Conservation (phyloP, 768 basidiomycete species). For the Phlegmacium glaucopus region DNA sequence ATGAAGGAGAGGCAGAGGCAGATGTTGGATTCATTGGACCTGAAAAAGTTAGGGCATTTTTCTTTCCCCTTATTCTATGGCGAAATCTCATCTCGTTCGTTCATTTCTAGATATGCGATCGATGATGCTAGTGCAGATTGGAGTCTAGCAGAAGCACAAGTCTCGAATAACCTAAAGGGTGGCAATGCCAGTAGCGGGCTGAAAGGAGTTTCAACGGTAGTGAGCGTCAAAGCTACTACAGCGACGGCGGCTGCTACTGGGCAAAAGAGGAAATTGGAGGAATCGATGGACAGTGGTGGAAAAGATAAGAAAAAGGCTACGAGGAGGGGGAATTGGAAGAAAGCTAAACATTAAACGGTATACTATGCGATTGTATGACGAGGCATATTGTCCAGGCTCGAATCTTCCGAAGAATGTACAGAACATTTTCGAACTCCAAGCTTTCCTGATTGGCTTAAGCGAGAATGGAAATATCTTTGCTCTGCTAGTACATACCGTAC, state of each 20-base stretch:
- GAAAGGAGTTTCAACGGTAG: constrained; percentile 53
- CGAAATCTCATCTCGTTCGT: constrained; percentile 10
- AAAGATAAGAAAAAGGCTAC: constrained; percentile 42
- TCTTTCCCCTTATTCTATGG: constrained; percentile 8
- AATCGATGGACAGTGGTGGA: constrained; percentile 17
- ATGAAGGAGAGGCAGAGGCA: constrained; percentile 77
- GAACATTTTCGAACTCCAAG: no score
- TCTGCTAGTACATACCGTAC: no score
- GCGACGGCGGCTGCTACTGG: constrained; percentile 22
- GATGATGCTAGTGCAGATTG: constrained; percentile 70
- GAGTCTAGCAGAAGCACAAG: constrained; percentile 70
- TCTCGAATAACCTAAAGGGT: constrained; percentile 30
- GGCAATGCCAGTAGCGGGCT: constrained; percentile 20
- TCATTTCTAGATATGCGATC: constrained; percentile 62
- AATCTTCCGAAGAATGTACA: no score
- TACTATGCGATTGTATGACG: no score
- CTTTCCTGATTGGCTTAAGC: no score
- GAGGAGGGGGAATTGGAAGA: constrained; percentile 44
- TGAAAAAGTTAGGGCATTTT: constrained; percentile 68
- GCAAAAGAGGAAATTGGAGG: constrained; percentile 59
- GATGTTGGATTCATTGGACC: constrained; percentile 84
- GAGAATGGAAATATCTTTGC: no score
- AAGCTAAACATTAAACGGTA: constrained; percentile 34
- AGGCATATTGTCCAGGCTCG: no score
- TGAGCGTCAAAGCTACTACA: constrained; percentile 62